These are phyloP conservation scores for Inosperma sp. DNA, from an alignment of 768 basidiomycete species.

Conservation along the genomic window DNA sequence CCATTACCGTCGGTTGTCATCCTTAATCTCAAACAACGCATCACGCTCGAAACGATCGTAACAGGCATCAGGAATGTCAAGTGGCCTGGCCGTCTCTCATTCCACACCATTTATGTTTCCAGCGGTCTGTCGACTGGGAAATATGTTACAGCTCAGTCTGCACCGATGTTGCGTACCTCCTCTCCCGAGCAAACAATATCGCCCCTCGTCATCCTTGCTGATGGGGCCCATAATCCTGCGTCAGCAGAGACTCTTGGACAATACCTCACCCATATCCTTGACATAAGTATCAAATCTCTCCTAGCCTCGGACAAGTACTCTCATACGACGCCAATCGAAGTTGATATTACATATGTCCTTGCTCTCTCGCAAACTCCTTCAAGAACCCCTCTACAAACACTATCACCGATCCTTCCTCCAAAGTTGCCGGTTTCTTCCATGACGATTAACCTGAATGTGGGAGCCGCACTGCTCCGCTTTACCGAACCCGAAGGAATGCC, in stretches of 20 bases:
- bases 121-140: slow-evolving; percentile 4
- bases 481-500: slow-evolving; percentile 88
- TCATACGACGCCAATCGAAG: slow-evolving; percentile 13
- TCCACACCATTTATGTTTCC: slow-evolving; percentile 39
- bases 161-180: neutral
- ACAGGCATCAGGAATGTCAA: slow-evolving; percentile 52
- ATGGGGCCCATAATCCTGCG: slow-evolving; percentile 92
- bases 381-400: slow-evolving; percentile 70
- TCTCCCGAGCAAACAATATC: neutral
- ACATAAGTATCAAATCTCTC: slow-evolving; percentile 9
- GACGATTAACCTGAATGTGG: slow-evolving; percentile 30
- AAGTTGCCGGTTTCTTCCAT: slow-evolving; percentile 25
- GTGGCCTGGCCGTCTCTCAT: slow-evolving; percentile 88
- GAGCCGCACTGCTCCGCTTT: slow-evolving; percentile 58
- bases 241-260: slow-evolving; percentile 62
- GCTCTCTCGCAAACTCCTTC: slow-evolving; percentile 84
- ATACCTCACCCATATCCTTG: slow-evolving; percentile 50
- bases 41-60: slow-evolving; percentile 49
- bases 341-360: slow-evolving; percentile 66
- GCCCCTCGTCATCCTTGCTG: slow-evolving; percentile 56
- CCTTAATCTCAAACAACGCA: slow-evolving; percentile 24
- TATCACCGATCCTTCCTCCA: slow-evolving; percentile 58
- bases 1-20: slow-evolving; percentile 24
- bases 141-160: neutral
- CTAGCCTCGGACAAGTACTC: neutral